A percentile compares a stretch with the other conserved stretches of the same genome.
Evolutionary conservation across 345 rosid species (phyloP).

Genomic region (Gossypium ekmanianum): DNA sequence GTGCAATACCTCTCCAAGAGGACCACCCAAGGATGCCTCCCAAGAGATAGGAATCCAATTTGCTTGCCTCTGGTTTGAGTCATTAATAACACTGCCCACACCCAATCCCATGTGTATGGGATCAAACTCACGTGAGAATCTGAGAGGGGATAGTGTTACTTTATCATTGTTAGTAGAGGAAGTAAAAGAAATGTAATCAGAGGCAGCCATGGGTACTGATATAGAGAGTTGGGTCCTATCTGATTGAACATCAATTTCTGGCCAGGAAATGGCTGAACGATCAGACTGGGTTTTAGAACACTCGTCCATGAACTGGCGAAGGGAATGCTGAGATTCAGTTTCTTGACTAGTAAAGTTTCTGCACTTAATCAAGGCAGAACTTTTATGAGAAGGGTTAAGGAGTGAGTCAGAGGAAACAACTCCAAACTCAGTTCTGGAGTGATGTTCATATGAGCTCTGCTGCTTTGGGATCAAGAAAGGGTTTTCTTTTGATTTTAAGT

Average conservation of each 20-base stretch:
- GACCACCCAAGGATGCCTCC: slow-evolving; percentile 68
- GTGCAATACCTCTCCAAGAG: slow-evolving; percentile 68
- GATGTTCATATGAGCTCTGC: slow-evolving; percentile 26
- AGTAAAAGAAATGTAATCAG: slow-evolving; percentile 48
- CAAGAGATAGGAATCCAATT: slow-evolving; percentile 55
- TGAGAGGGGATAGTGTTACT: slow-evolving; percentile 38
- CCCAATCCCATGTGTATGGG: slow-evolving; percentile 55
- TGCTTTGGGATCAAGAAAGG: slow-evolving; percentile 34
- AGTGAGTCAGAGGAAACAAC: slow-evolving; percentile 42
- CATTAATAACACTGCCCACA: slow-evolving; percentile 34
- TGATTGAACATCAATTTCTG: slow-evolving; percentile 37
- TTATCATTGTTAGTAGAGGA: slow-evolving; percentile 50
- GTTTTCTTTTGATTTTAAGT: slow-evolving; percentile 36
- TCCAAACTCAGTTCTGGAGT: slow-evolving; percentile 36
- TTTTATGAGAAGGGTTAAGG: slow-evolving; percentile 39
- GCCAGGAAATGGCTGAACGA: slow-evolving; percentile 41
- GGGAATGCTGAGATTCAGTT: slow-evolving; percentile 38
- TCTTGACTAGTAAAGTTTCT: slow-evolving; percentile 31
- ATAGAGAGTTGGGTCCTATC: slow-evolving; percentile 63
- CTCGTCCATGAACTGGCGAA: slow-evolving; percentile 58
- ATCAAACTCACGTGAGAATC: slow-evolving; percentile 40
- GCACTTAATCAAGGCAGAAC: slow-evolving; percentile 31
- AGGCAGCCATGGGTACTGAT: slow-evolving; percentile 44
- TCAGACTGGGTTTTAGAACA: slow-evolving; percentile 49
- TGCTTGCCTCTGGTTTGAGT: slow-evolving; percentile 39